These are phyloP conservation scores for Cinchona pubescens DNA, from an alignment of 257 asterid genomes.

Conservation along the genomic window DNA sequence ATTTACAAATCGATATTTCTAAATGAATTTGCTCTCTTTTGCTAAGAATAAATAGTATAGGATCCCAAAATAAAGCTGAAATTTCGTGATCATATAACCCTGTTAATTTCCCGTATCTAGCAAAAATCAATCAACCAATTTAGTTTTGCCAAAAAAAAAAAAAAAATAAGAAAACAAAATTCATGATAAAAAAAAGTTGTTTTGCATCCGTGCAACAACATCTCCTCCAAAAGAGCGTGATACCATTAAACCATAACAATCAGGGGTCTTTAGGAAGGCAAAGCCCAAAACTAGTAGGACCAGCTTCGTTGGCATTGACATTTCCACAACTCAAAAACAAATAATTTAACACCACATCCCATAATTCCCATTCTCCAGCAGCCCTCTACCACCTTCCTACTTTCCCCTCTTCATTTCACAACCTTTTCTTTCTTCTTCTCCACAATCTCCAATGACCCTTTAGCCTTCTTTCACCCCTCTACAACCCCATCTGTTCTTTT, in stretches of 20 bases:
- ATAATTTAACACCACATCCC: constrained; percentile 39
- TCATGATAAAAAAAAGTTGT: too few species aligned
- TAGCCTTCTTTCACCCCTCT: neutral
- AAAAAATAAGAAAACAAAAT: neutral
- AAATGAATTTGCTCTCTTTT: too few species aligned
- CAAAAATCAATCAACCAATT: too few species aligned
- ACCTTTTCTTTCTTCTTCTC: neutral
- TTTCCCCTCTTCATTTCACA: neutral
- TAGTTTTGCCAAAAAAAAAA: too few species aligned
- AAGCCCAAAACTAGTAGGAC: constrained; percentile 38
- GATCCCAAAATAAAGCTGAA: too few species aligned
- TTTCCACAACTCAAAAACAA: constrained; percentile 31
- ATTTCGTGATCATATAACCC: too few species aligned
- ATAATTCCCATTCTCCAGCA: too few species aligned
- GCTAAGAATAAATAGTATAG: too few species aligned
- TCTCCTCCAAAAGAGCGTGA: constrained; percentile 11
- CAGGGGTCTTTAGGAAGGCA: constrained; percentile 26
- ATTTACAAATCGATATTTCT: too few species aligned
- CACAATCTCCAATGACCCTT: neutral
- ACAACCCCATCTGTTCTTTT: constrained; percentile 3
- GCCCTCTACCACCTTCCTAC: neutral
- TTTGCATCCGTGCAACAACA: neutral
- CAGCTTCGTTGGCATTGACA: constrained; percentile 57
- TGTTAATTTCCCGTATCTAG: too few species aligned
- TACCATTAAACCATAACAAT: constrained; percentile 29